phyloP scores from a whole-genome alignment of 805 yeast species.

The Teunomyces pallodes region DNA sequence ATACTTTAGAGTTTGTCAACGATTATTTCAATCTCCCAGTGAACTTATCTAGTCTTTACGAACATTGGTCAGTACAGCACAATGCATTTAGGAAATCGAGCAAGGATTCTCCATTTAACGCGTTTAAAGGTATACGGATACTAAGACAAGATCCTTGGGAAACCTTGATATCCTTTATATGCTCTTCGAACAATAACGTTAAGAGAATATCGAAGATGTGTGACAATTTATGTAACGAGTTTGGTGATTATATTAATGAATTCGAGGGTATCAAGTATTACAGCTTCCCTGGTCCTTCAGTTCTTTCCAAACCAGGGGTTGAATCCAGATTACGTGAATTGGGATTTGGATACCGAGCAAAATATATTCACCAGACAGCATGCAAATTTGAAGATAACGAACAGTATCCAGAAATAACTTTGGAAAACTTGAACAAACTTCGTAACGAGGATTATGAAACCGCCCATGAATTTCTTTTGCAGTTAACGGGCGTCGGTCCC shows the following conservation, averaged over 20 bases:
- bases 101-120: conserved; percentile 27
- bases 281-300: conserved; percentile 71
- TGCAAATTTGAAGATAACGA: conserved; percentile 44
- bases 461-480: conserved; percentile 58
- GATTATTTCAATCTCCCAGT: conserved; percentile 74
- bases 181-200: conserved; percentile 94
- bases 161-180: conserved; percentile 81
- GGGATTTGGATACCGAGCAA: conserved; percentile 91
- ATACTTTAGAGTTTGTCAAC: conserved; percentile 33
- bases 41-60: conserved; percentile 51
- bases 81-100: not conserved
- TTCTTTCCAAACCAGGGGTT: conserved; percentile 37
- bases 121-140: conserved; percentile 73
- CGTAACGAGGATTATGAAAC: conserved; percentile 47
- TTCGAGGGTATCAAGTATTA: conserved; percentile 57
- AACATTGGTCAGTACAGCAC: conserved; percentile 62
- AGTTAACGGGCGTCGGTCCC: conserved; percentile 89
- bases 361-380: conserved; percentile 80
- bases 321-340: conserved; percentile 43
- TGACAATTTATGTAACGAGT: conserved; percentile 66
- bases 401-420: conserved; percentile 29
- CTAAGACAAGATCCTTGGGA: conserved; percentile 98
- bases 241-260: conserved; percentile 58
- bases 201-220: conserved; percentile 94
- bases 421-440: conserved; percentile 39